A percentile compares a stretch with the other conserved stretches of the same genome.
Conservation (phyloP, 805 yeast genomes). For the Wickerhamiella allomyrinae region DNA sequence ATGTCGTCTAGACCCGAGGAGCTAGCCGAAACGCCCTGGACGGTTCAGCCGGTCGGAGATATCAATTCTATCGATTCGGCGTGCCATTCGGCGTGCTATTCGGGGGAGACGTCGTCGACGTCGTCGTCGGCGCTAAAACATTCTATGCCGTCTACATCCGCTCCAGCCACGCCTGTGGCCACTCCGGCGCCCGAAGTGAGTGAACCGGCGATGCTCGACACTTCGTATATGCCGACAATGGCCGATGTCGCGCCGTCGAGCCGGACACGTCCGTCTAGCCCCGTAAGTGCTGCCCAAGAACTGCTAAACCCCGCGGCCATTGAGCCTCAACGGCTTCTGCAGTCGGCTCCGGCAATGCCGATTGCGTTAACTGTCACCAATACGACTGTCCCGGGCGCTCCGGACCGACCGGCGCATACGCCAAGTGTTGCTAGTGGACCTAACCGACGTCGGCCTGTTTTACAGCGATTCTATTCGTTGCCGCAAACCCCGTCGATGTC, state of each 20-base stretch:
- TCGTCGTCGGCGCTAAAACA: too few species aligned
- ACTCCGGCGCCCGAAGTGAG: neutral
- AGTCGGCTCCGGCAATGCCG: too few species aligned
- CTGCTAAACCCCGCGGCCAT: neutral
- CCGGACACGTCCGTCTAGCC: neutral
- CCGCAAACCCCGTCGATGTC: constrained; percentile 20
- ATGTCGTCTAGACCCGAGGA: too few species aligned
- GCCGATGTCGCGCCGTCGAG: neutral
- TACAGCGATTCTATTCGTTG: constrained; percentile 24
- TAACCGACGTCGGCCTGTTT: constrained; percentile 18
- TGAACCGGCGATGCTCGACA: neutral
- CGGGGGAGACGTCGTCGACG: too few species aligned
- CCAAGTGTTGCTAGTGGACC: neutral
- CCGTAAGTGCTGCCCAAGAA: neutral
- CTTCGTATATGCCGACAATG: neutral
- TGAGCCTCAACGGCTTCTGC: neutral
- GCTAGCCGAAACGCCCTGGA: too few species aligned
- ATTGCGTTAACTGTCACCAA: too few species aligned
- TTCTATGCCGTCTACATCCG: neutral
- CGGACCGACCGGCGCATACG: too few species aligned
- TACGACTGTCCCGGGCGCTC: neutral
- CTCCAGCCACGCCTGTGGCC: neutral
- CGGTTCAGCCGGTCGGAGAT: too few species aligned
- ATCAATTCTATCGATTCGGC: too few species aligned
- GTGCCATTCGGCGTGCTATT: too few species aligned